Conservation (phyloP, 192 early-diverging fungal species). For the Cetraspora pellucida region DNA sequence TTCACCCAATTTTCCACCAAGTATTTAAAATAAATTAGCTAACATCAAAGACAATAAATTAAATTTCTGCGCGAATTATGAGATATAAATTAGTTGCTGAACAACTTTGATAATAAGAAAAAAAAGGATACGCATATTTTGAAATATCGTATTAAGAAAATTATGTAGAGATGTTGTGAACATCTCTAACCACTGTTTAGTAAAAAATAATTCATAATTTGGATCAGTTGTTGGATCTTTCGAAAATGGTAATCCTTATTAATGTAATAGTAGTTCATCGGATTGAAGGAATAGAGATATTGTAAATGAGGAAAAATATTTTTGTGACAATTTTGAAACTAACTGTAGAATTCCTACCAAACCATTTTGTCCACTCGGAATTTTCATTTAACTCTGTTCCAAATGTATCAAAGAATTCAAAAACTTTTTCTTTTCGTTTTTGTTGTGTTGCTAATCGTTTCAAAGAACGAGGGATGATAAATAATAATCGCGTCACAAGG, state of each 20-base stretch:
- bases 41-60: no score
- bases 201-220: conserved; percentile 62
- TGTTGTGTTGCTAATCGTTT: conserved; percentile 52
- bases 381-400: conserved; percentile 59
- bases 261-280: background rate
- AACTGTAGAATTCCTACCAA: conserved; percentile 45
- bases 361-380: conserved; percentile 65
- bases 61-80: background rate
- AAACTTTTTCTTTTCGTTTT: conserved; percentile 55
- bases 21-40: no score
- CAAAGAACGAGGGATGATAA: conserved; percentile 16
- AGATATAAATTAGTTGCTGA: background rate
- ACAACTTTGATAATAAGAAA: background rate
- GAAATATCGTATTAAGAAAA: conserved; percentile 64
- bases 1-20: no score
- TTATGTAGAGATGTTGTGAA: conserved; percentile 63
- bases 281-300: background rate
- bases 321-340: background rate
- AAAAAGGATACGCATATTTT: conserved; percentile 63
- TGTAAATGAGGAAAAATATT: background rate
- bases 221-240: conserved; percentile 58
- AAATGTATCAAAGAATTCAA: conserved; percentile 64
- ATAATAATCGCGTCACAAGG: background rate
- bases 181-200: conserved; percentile 64
- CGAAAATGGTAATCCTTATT: conserved; percentile 58